Percentiles rank a stretch among this genome's conserved stretches.
Conservation (phyloP, 495 filamentous ascomycete species). For the Hyphodiscus hymeniophilus region DNA sequence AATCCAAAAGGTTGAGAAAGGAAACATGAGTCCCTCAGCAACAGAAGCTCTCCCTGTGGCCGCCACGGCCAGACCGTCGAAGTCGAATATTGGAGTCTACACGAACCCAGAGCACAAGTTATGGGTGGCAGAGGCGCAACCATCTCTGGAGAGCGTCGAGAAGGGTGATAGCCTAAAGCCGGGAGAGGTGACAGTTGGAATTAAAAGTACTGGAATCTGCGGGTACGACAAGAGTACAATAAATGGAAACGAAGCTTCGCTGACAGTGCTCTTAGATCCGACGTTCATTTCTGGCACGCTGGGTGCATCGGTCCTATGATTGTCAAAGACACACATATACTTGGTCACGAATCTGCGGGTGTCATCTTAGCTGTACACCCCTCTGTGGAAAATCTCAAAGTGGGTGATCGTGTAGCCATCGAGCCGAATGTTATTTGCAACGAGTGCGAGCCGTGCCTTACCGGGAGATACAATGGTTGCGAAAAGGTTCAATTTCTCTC, state of each 20-base stretch:
- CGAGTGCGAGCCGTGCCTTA: conserved; percentile 81
- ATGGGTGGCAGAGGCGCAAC: conserved; percentile 74
- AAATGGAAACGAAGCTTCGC: not conserved
- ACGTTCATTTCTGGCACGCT: conserved; percentile 93
- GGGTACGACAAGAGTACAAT: conserved; percentile 47
- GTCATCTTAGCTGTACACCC: conserved; percentile 74
- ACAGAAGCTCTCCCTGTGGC: conserved; percentile 10
- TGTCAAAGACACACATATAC: conserved; percentile 75
- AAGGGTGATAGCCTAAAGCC: conserved; percentile 59
- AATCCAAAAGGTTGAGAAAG: not conserved
- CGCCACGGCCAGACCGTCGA: conserved; percentile 27
- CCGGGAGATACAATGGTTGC: conserved; percentile 89
- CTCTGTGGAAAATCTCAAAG: conserved; percentile 62
- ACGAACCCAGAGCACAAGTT: conserved; percentile 88
- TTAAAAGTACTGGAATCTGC: conserved; percentile 91
- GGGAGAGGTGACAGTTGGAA: conserved; percentile 75
- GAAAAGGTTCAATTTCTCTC: conserved; percentile 76
- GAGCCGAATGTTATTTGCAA: conserved; percentile 89
- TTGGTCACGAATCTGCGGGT: conserved; percentile 89
- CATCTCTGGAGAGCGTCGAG: conserved; percentile 66
- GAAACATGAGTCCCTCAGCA: conserved; percentile 20
- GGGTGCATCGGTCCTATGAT: conserved; percentile 94
- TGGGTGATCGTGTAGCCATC: conserved; percentile 82
- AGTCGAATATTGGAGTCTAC: conserved; percentile 90
- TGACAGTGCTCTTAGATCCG: conserved; percentile 49